Conservation (phyloP, 2,329 filamentous ascomycete species). For the Alternaria sp. region DNA sequence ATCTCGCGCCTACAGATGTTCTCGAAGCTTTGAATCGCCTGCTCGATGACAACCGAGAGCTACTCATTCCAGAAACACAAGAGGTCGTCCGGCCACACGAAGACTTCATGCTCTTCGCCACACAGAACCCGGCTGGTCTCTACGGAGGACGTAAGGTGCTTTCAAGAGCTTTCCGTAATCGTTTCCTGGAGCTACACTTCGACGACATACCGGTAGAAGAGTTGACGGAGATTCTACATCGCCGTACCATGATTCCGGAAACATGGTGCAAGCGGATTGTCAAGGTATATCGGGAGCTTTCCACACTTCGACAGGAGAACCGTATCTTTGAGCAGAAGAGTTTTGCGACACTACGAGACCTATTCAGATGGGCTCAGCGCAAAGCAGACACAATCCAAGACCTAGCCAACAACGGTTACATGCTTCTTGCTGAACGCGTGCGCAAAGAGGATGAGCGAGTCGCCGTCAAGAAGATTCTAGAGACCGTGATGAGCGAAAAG, state of each 20-base stretch:
- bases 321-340: constrained; percentile 96
- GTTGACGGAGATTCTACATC: constrained; percentile 86
- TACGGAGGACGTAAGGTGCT: constrained; percentile 95
- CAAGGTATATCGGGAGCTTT: constrained; percentile 90
- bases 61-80: constrained; percentile 95
- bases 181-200: constrained; percentile 96
- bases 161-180: constrained; percentile 92
- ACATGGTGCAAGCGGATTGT: constrained; percentile 93
- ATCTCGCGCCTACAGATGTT: constrained; percentile 95
- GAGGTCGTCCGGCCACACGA: constrained; percentile 90
- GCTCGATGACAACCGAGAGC: constrained; percentile 93
- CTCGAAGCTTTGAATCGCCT: constrained; percentile 94
- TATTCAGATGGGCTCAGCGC: constrained; percentile 93
- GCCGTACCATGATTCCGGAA: constrained; percentile 85
- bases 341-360: constrained; percentile 92
- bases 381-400: constrained; percentile 85
- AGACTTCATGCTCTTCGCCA: constrained; percentile 97
- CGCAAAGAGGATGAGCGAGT: constrained; percentile 85
- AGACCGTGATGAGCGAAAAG: constrained; percentile 76
- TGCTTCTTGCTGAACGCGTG: constrained; percentile 93
- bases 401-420: constrained; percentile 90
- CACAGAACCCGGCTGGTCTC: constrained; percentile 92
- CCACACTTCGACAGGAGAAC: constrained; percentile 84
- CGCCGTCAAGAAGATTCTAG: constrained; percentile 86
- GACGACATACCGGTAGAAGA: constrained; percentile 98